Conservation (phyloP, 192 early-diverging fungal species). For the Backusella psychrophila region DNA sequence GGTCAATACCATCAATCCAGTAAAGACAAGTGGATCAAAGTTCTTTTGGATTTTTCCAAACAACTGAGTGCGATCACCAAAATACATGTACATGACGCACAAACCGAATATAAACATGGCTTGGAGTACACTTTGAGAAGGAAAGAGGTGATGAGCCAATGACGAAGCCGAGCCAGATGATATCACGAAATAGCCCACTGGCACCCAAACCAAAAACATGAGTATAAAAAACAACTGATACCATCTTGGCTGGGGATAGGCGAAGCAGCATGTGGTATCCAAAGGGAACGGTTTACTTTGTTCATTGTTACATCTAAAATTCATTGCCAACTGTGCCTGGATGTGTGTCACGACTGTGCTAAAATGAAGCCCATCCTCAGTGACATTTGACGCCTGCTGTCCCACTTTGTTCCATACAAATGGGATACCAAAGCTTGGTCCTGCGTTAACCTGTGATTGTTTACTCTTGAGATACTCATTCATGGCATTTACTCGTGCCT, state of each 20-base stretch:
- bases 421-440: conserved; percentile 41
- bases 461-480: conserved; percentile 49
- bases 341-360: conserved; percentile 38
- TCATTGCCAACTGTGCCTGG: conserved; percentile 58
- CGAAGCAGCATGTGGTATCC: conserved; percentile 59
- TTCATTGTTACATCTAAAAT: conserved; percentile 58
- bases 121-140: conserved; percentile 42
- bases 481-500: conserved; percentile 48
- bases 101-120: conserved; percentile 50
- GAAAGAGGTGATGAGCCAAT: conserved; percentile 18
- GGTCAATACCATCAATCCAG: conserved; percentile 38
- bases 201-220: conserved; percentile 43
- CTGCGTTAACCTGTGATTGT: not conserved
- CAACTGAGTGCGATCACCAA: conserved; percentile 66
- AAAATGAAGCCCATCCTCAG: conserved; percentile 75
- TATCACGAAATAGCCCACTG: conserved; percentile 19
- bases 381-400: conserved; percentile 28
- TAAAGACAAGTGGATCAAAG: conserved; percentile 49
- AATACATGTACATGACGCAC: conserved; percentile 60
- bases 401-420: conserved; percentile 45
- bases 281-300: conserved; percentile 45
- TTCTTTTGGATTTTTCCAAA: conserved; percentile 72
- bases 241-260: conserved; percentile 47
- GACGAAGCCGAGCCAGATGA: not conserved
- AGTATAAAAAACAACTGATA: conserved; percentile 37